Percentiles rank a stretch among this genome's conserved stretches.
phyloP scores from a whole-genome alignment of 768 basidiomycete genomes.

The Hirschioporus abietinus region DNA sequence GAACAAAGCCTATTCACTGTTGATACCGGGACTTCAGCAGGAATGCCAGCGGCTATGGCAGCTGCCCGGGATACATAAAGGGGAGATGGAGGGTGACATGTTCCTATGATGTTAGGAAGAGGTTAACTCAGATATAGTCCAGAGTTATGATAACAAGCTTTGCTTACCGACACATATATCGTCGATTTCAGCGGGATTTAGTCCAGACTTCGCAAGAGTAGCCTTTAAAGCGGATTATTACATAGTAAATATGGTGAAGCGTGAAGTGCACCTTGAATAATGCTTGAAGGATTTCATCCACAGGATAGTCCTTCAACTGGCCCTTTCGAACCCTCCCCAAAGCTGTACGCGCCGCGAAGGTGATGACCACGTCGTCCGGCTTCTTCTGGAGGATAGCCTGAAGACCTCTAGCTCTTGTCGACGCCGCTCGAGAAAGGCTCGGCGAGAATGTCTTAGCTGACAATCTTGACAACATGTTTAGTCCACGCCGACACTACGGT shows the following conservation, averaged over 20 bases:
- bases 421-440: slow-evolving; percentile 21
- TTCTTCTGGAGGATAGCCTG: slow-evolving; percentile 58
- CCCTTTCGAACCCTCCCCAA: slow-evolving; percentile 87
- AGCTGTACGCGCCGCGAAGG: slow-evolving; percentile 87
- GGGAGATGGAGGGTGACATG: slow-evolving; percentile 79
- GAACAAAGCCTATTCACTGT: slow-evolving; percentile 93
- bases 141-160: not conserved
- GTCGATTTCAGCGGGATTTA: slow-evolving; percentile 68
- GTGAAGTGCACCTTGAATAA: slow-evolving; percentile 61
- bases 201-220: slow-evolving; percentile 55
- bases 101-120: slow-evolving; percentile 40
- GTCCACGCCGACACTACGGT: slow-evolving; percentile 4
- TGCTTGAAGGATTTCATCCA: slow-evolving; percentile 81
- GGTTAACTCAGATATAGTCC: not conserved
- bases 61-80: slow-evolving; percentile 82
- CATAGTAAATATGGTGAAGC: not conserved
- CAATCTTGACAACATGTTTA: slow-evolving; percentile 7
- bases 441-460: not conserved
- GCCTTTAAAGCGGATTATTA: slow-evolving; percentile 37
- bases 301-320: slow-evolving; percentile 80
- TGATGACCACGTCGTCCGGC: slow-evolving; percentile 84
- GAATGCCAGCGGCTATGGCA: slow-evolving; percentile 85
- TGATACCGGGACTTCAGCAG: slow-evolving; percentile 79
- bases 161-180: slow-evolving; percentile 78
- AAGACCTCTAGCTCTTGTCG: slow-evolving; percentile 38